phyloP scores from a whole-genome alignment of 768 basidiomycete species.

The Crucibulum laeve region DNA sequence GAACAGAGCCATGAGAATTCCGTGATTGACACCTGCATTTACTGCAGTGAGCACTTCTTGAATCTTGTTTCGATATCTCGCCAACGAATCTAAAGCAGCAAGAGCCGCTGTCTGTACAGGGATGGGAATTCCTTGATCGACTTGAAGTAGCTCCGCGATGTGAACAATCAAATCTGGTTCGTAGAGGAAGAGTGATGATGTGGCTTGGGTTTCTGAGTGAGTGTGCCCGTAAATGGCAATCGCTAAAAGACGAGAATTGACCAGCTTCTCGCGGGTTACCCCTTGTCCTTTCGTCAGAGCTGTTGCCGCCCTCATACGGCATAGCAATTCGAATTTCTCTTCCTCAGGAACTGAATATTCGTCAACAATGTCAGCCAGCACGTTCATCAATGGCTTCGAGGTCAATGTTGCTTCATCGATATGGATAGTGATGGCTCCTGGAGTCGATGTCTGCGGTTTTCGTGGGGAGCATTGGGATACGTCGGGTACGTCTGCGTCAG shows the following conservation, averaged over 20 bases:
- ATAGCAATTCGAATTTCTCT: slow-evolving; percentile 86
- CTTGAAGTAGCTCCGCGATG: slow-evolving; percentile 84
- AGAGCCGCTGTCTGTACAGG: slow-evolving; percentile 81
- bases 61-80: slow-evolving; percentile 76
- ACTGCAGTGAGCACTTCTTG: slow-evolving; percentile 87
- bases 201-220: slow-evolving; percentile 72
- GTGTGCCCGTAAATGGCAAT: slow-evolving; percentile 92
- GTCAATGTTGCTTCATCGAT: slow-evolving; percentile 58
- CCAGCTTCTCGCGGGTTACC: slow-evolving; percentile 71
- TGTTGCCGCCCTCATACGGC: slow-evolving; percentile 78
- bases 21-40: slow-evolving; percentile 95
- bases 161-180: slow-evolving; percentile 91
- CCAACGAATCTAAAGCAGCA: slow-evolving; percentile 86
- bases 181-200: slow-evolving; percentile 83
- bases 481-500: slow-evolving; percentile 43
- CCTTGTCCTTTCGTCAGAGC: slow-evolving; percentile 57
- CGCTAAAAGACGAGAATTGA: slow-evolving; percentile 77
- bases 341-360: slow-evolving; percentile 66
- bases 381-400: slow-evolving; percentile 64
- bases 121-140: slow-evolving; percentile 67
- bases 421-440: slow-evolving; percentile 58
- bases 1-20: slow-evolving; percentile 85
- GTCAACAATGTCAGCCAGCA: slow-evolving; percentile 72
- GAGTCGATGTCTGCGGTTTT: slow-evolving; percentile 30
- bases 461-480: slow-evolving; percentile 40